phyloP scores from a whole-genome alignment of 345 rosid species.

The Cardamine chenopodiifolia region DNA sequence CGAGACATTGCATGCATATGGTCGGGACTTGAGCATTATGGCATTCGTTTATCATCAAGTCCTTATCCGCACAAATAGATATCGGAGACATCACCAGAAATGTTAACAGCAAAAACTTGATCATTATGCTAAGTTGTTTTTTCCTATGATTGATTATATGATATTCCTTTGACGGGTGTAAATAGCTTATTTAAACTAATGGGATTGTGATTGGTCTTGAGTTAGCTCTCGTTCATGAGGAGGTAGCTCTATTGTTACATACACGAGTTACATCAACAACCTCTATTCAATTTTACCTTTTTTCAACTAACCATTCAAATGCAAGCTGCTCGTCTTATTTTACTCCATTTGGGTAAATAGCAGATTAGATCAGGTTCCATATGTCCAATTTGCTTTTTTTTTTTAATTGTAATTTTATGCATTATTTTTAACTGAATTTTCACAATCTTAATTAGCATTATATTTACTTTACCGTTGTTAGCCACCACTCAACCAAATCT shows the following conservation, averaged over 20 bases:
- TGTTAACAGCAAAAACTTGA: constrained; percentile 13
- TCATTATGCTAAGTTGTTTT: background rate
- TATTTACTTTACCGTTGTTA: background rate
- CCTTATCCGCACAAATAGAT: background rate
- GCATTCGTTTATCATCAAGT: constrained; percentile 23
- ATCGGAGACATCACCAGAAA: constrained; percentile 7
- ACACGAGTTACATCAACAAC: background rate
- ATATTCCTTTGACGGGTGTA: background rate
- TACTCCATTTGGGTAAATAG: too few species aligned
- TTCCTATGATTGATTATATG: background rate
- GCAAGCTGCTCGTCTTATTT: background rate
- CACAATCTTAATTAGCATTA: background rate
- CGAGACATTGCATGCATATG: constrained; percentile 36
- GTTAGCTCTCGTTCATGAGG: background rate
- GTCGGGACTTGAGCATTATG: constrained; percentile 20
- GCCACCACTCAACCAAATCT: too few species aligned
- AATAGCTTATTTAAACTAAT: constrained; percentile 9
- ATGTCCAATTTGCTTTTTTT: too few species aligned
- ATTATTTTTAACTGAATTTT: too few species aligned
- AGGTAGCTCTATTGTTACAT: background rate
- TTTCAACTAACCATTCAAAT: background rate
- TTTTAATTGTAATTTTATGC: too few species aligned
- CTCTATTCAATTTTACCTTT: background rate
- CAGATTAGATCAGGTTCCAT: background rate
- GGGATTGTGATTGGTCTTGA: background rate